These are phyloP conservation scores for Herpotrichia juniperi DNA, from an alignment of 2,329 filamentous ascomycete species.

Conservation along the genomic window DNA sequence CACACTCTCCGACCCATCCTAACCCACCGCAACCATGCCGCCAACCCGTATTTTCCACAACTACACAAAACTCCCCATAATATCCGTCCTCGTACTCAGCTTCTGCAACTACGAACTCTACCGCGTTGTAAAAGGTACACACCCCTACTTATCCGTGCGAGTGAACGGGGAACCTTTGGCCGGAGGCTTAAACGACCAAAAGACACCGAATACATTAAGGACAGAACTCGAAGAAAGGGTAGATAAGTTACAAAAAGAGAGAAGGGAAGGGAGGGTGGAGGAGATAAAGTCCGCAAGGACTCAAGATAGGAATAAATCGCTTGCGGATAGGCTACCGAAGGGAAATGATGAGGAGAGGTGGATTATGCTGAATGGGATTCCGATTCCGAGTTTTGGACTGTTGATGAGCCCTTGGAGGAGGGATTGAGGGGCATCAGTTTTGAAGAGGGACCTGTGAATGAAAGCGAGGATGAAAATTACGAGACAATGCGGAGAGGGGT, in stretches of 20 bases:
- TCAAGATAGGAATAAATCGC: background rate
- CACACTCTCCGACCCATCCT: constrained; percentile 7
- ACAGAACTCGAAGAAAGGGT: background rate
- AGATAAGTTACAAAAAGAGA: background rate
- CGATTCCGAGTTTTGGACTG: constrained; percentile 30
- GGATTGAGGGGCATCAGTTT: background rate
- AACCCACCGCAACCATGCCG: constrained; percentile 12
- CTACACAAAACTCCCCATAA: background rate
- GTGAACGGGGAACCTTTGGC: constrained; percentile 10
- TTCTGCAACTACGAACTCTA: constrained; percentile 30
- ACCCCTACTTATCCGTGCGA: constrained; percentile 31
- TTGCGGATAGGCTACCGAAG: background rate
- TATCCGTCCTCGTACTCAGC: constrained; percentile 17
- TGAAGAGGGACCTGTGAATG: too few relatives aligned
- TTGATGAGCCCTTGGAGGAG: constrained; percentile 17
- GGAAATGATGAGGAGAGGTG: constrained; percentile 16
- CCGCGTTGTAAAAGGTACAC: constrained; percentile 33
- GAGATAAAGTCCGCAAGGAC: too few relatives aligned
- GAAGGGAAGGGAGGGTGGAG: background rate
- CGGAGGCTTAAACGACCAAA: background rate
- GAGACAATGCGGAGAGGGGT: too few relatives aligned
- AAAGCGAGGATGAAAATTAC: too few relatives aligned
- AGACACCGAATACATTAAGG: constrained; percentile 6
- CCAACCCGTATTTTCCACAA: constrained; percentile 2
- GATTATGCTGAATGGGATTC: constrained; percentile 34